Evolutionary conservation across 208 protist genomes (phyloP), one percentile per base, ranked within the genome.

Genomic region (Trypanosoma avium): DNA sequence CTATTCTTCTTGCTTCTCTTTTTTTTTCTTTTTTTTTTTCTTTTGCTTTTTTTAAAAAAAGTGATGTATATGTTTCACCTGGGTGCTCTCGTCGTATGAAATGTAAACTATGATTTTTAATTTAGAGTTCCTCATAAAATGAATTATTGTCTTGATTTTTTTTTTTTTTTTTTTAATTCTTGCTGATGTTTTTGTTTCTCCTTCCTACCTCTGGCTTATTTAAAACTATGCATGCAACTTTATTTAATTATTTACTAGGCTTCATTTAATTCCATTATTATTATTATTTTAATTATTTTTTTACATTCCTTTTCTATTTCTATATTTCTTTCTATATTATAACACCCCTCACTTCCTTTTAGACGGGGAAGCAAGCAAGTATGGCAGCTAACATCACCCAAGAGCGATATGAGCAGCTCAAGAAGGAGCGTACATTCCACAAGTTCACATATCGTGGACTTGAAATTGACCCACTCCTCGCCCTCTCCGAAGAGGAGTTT

Each of bases 381-480:
- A 48, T 61, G 55, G 55, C 32, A 13, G 29, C 79, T 29, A 86
- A 89, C 78, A 90, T 94, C 76, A 84, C 84, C 29, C 73, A 79
- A 54, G 89, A 95, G 81, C 76, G 80, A 61, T 97, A 95, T 68
- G 92, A 93, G 76, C 70, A 97, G 82, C 92, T 95, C 46, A 97
- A 97, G 82, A 99, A 98, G 90, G 94, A 97, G 90, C 94, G 97
- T 66, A 97, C 97, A 55, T 99, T 99, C 97, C 91, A 98, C 82
- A 99, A 99, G 92, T 99, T 99, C 92, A 90, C 92, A 59, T 99
- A 90, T 94, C 86, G 94, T 73, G 97, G 97, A 43, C 79, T 98
- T 58, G 93, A 98, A 67, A 90, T 98, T 61, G 97, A 99, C 65
- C 84, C 92, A 50, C 86, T 99, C 46, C 84, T 98, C 49, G 93